Base-by-base conservation (phyloP, 78 protist species). In the Dictyostelium intermedium region DNA sequence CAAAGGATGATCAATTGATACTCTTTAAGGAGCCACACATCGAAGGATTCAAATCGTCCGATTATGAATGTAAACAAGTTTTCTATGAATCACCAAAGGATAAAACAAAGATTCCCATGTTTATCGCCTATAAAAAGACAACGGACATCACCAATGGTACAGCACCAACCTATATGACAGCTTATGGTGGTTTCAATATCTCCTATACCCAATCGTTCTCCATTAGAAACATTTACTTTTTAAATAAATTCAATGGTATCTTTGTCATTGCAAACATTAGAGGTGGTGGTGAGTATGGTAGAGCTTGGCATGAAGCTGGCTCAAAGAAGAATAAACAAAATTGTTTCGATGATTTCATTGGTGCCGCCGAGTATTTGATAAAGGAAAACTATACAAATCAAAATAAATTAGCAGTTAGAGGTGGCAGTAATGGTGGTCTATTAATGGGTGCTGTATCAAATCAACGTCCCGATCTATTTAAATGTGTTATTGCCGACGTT, bases 371-470 rank as follows among this genome's bases (percentile, higher is more conserved):
- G 37, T 89, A 69, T 86, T 92, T 98, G 53, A 25, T 97, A 20
- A 35, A 41, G 4, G n/a, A 83, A 27, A 82, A 86, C 43, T 97
- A 95, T 84, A 97, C 97, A 2, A 25, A 25, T 5, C 20, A 77
- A 14, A 5, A 32, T 10, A 91, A 72, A 30, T 23, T 98, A 1
- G 87, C 92, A 3, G 95, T 97, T 70, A 47, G 39, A 16, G 99
- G 99, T 73, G 99, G 99, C 20, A 78, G 95, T 23, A 98, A 98
- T 91, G 99, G 99, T 79, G 99, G 99, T 23, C 87, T 98, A 23
- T 87, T 98, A 3, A 96, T 96, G 9, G 99, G 91, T 25, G 99
- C 99, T 0, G 37, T 91, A 30, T 20, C 89, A 43, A 98, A 97
- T 73, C 98, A 96, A 85, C 30, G 91, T 3, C 99, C 99, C 1